Evolutionary conservation across 2,329 filamentous ascomycete species (phyloP).

Genomic region (Scedosporium boydii): DNA sequence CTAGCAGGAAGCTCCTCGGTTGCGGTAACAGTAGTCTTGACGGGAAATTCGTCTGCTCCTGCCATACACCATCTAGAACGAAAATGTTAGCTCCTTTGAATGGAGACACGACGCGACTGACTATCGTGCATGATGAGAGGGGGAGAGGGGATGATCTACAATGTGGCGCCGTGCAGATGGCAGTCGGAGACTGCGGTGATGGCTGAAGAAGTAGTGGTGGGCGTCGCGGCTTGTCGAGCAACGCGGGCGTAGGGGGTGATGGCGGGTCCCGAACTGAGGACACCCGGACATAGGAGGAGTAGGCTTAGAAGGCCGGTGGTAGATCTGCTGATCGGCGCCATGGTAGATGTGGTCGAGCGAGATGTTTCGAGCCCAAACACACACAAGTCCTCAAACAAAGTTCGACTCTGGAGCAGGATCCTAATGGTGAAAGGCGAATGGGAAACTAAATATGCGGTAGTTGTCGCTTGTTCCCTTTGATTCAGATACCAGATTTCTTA

Average conservation of each 20-base stretch:
- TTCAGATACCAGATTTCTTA: not conserved
- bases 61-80: slow-evolving; percentile 32
- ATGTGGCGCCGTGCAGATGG: slow-evolving; percentile 28
- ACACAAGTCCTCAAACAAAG: not conserved
- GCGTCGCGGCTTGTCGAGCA: not conserved
- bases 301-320: slow-evolving; percentile 2
- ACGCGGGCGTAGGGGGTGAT: not conserved
- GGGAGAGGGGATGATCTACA: slow-evolving; percentile 21
- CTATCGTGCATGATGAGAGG: not conserved
- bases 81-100: slow-evolving; percentile 5
- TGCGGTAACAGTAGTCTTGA: slow-evolving; percentile 39
- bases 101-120: not conserved
- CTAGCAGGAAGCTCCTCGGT: slow-evolving; percentile 46
- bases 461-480: not conserved
- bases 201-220: slow-evolving; percentile 9
- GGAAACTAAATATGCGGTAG: too few species aligned
- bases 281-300: not conserved
- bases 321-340: not conserved
- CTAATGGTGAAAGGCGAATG: too few species aligned
- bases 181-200: slow-evolving; percentile 30
- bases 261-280: not conserved
- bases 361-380: not conserved
- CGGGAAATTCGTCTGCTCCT: slow-evolving; percentile 30
- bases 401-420: not conserved
- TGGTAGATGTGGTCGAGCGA: not conserved